Evolutionary conservation across 1,284 basidiomycete species (phyloP), one percentile per base, ranked within the genome.

Genomic region (Termitomyces sp.): DNA sequence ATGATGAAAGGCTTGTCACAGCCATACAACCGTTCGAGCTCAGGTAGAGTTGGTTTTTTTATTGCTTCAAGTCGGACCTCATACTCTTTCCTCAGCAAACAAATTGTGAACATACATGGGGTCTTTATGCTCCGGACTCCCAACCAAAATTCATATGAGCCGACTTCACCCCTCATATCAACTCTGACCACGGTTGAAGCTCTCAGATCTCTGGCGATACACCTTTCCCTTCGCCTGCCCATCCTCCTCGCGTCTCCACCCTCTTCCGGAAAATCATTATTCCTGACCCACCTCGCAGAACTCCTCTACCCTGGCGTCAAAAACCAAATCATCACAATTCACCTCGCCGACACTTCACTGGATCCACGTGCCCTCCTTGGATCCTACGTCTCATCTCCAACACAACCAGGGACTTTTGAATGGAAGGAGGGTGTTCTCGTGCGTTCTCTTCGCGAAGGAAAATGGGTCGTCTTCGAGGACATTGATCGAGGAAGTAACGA

Each of bases 401-500:
- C 82, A 1, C 82, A 84, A 39, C 88, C 93, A 0, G 97, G 97
- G 9, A 86, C 86, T 0, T 99, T 99, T 63, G 92, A 96, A 65
- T 99, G 95, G 90, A 91, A 91, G 68, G 95, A 99, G 62, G 97
- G 97, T 10, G 90, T 95, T 0, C 77, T 99, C 44, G 87, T 96
- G 5, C 89, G 91, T 45, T 91, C 96, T 0, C 89, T 99, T 76
- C 82, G 86, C 41, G 86, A 92, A 61, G 97, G 97, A 12, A 86
- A 87, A 66, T 99, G 97, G 96, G 78, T 99, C 2, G 85, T 99
- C 2, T 82, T 99, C 43, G 89, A 97, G 67, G 94, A 98, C 65
- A 86, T 99, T 47, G 97, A 99, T 70, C 80, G 86, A 52, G 94
- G 88, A 12, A 90, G 88, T 57, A 86, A 79, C 58, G 94, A 98